Conservation (phyloP, 139 green algal genomes). For the Chlamydomonas incerta region DNA sequence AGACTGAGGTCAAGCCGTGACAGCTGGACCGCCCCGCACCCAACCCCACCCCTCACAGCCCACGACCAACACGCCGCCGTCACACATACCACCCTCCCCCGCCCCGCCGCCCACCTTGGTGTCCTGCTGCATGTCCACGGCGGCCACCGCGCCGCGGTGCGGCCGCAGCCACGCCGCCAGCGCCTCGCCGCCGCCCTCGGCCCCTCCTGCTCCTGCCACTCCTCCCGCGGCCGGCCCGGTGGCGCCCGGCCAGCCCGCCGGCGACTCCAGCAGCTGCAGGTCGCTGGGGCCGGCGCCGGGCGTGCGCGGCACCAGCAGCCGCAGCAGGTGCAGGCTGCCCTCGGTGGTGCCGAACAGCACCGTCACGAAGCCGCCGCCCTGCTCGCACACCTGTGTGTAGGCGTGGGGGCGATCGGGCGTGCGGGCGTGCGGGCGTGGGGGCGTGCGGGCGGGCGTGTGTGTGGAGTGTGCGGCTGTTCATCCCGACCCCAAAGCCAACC, state of each 20-base stretch:
- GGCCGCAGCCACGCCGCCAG: slow-evolving; percentile 31
- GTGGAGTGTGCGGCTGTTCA: too few species aligned
- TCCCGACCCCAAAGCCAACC: too few species aligned
- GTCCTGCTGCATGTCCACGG: slow-evolving; percentile 39
- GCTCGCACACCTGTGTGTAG: slow-evolving; percentile 19
- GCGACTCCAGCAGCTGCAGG: slow-evolving; percentile 28
- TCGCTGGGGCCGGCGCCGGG: slow-evolving; percentile 27
- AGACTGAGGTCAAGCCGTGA: too few species aligned
- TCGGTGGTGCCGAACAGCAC: slow-evolving; percentile 40
- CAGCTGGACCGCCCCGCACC: background rate
- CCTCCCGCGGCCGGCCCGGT: too few species aligned
- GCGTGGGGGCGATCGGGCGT: background rate
- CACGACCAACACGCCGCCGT: too few species aligned
- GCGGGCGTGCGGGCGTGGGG: too few species aligned
- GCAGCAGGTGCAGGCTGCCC: slow-evolving; percentile 36
- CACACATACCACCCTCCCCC: too few species aligned
- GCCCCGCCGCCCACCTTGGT: slow-evolving; percentile 14
- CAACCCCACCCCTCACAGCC: background rate
- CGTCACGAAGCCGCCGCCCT: slow-evolving; percentile 9
- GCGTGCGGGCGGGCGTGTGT: too few species aligned
- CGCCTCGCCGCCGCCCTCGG: background rate
- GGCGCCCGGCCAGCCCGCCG: background rate
- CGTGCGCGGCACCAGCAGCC: slow-evolving; percentile 36
- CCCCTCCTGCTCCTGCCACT: background rate
- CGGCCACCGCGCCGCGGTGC: slow-evolving; percentile 28